Conservation (phyloP, 805 yeast species). For the Candida quercuum region DNA sequence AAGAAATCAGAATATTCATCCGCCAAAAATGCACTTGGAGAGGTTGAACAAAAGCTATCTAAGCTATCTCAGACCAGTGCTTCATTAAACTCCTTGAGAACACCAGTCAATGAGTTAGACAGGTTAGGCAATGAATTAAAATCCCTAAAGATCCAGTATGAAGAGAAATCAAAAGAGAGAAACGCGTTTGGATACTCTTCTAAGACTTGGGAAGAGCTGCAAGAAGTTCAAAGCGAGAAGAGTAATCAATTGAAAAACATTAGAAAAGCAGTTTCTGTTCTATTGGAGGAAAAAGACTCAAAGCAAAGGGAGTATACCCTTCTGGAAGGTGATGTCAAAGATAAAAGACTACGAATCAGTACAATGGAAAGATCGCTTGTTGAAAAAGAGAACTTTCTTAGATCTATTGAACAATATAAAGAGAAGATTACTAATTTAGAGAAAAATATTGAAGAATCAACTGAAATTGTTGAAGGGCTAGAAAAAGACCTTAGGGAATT, state of each 20-base stretch:
- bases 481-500: conserved; percentile 18
- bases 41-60: conserved; percentile 4
- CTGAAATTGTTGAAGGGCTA: conserved; percentile 15
- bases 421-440: conserved; percentile 21
- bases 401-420: conserved; percentile 32
- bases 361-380: conserved; percentile 45
- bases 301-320: conserved; percentile 37
- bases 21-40: background rate
- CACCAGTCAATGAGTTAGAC: conserved; percentile 30
- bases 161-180: conserved; percentile 29
- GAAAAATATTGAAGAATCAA: conserved; percentile 16
- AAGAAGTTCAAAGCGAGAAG: conserved; percentile 34
- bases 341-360: conserved; percentile 45
- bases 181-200: conserved; percentile 31
- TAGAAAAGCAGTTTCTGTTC: conserved; percentile 29
- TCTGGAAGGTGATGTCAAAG: conserved; percentile 47
- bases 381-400: conserved; percentile 38
- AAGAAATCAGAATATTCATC: background rate
- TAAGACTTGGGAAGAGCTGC: conserved; percentile 40
- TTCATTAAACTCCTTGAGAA: conserved; percentile 14
- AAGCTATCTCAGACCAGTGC: conserved; percentile 1
- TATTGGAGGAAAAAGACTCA: conserved; percentile 39
- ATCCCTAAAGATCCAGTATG: conserved; percentile 24
- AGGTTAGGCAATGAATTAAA: conserved; percentile 30
- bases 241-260: conserved; percentile 33